These are phyloP conservation scores for Bolboschoenoplectus hybrid DNA, from an alignment of 202 grass and related monocot genomes.

Conservation along the genomic window DNA sequence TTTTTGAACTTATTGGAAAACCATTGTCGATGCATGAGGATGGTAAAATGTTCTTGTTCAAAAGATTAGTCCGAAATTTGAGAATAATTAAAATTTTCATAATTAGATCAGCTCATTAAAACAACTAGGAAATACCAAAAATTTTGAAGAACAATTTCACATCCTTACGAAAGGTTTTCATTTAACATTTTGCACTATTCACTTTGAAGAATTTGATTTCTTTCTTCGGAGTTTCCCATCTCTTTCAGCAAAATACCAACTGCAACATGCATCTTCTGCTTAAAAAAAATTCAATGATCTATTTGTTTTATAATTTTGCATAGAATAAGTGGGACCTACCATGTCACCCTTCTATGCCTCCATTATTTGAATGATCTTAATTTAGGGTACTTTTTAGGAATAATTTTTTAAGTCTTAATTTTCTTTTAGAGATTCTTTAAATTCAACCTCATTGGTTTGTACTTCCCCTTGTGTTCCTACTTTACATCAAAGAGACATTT, in stretches of 20 bases:
- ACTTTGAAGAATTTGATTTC: not conserved
- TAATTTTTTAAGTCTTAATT: constrained; percentile 4
- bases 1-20: too few species aligned
- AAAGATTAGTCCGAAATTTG: not conserved
- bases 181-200: not conserved
- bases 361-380: constrained; percentile 20
- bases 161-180: not conserved
- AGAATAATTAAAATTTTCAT: not conserved
- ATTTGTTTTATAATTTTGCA: not conserved
- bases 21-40: not conserved
- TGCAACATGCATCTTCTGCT: not conserved
- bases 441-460: constrained; percentile 45
- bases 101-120: not conserved
- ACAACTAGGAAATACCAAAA: not conserved
- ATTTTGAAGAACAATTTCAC: not conserved
- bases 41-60: not conserved
- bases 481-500: constrained; percentile 16
- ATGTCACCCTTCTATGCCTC: constrained; percentile 1
- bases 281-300: not conserved
- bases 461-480: constrained; percentile 26
- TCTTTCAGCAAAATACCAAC: constrained; percentile 9
- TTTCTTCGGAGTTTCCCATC: not conserved
- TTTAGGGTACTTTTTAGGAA: constrained; percentile 4
- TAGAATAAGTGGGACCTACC: constrained; percentile 23
- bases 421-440: constrained; percentile 29